Evolutionary conservation across 139 green algal species (phyloP), one percentile per base, ranked within the genome.

Genomic region (Marvania coccoides): DNA sequence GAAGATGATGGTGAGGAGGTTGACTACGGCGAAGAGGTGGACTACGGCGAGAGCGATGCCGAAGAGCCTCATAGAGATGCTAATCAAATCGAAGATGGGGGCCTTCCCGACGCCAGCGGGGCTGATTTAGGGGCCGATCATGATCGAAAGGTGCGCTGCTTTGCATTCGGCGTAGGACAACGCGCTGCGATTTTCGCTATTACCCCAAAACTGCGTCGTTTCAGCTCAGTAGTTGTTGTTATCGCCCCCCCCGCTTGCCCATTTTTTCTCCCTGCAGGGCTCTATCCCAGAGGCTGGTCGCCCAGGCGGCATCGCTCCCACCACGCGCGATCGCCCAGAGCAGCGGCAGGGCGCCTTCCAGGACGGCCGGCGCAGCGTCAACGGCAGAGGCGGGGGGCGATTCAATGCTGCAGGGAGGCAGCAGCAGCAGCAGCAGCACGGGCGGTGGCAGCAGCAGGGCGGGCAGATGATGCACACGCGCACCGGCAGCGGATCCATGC

Each of bases 1-100:
- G 69, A 76, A 53, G 1, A 23, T 51, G 42, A 51, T 5, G 65
- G 37, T 12, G 69, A 64, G 0, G 60, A 76, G 28, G 46, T 14
- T 10, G 69, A 38, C n/a, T 51, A 15, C 29, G 36, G 4, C 29
- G 38, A 69, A 24, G 35, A 28, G 36, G 42, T 61, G 39, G 38
- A 46, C 6, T 9, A 66, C 10, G 34, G 26, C 26, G 42, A 29
- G 34, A 46, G 13, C 7, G 28, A 66, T 6, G 12, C n/a, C 6
- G 59, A 6, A n/a, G 23, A 13, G 29, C 12, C 34, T 47, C 15
- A 42, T 6, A 12, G 19, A 19, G 42, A 51, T 51, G 42, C 42
- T 28, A 51, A 28, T 51, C 42, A 51, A 51, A 19, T 28, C 42
- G 42, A 51, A 51, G 42, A 51, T 51, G 19, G 42, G 19, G 42